phyloP scores from a whole-genome alignment of 1,284 basidiomycete species.

The Quambalaria eucalypti region DNA sequence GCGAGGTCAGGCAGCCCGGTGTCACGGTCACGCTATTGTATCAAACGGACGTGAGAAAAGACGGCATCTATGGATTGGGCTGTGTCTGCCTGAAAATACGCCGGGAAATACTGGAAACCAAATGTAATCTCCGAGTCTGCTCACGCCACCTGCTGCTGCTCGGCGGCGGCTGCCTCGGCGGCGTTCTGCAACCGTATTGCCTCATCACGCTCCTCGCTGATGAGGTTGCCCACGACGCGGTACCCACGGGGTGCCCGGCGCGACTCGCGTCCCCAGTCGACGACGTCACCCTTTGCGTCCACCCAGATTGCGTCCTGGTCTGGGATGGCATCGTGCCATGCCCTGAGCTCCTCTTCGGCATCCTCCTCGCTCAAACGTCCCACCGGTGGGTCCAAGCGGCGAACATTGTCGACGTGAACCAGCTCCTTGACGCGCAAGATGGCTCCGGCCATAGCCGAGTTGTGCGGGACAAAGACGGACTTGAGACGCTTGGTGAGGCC shows the following conservation, averaged over 20 bases:
- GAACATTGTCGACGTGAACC: constrained; percentile 72
- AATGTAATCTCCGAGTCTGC: too few relatives aligned
- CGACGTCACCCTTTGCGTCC: constrained; percentile 37
- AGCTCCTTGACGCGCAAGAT: constrained; percentile 75
- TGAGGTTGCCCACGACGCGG: constrained; percentile 39
- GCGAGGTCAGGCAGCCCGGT: too few relatives aligned
- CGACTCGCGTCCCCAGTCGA: constrained; percentile 35
- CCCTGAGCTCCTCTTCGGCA: constrained; percentile 14
- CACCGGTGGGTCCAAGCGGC: constrained; percentile 14
- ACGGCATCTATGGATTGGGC: too few relatives aligned
- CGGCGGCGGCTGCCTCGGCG: neutral
- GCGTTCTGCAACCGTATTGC: constrained; percentile 3
- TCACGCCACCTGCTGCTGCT: too few relatives aligned
- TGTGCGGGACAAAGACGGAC: constrained; percentile 67
- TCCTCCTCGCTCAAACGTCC: constrained; percentile 8
- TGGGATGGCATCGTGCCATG: constrained; percentile 4
- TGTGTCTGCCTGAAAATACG: too few relatives aligned
- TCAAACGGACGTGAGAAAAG: too few relatives aligned
- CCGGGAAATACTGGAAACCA: too few relatives aligned
- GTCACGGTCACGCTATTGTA: too few relatives aligned
- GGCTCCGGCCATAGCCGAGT: constrained; percentile 66
- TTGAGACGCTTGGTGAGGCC: constrained; percentile 70
- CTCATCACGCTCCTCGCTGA: constrained; percentile 30
- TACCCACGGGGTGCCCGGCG: constrained; percentile 43
- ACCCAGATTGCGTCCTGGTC: constrained; percentile 38